These are phyloP conservation scores for Nakaseomyces bracarensis DNA, from an alignment of 1,139 yeast genomes.

Conservation along the genomic window DNA sequence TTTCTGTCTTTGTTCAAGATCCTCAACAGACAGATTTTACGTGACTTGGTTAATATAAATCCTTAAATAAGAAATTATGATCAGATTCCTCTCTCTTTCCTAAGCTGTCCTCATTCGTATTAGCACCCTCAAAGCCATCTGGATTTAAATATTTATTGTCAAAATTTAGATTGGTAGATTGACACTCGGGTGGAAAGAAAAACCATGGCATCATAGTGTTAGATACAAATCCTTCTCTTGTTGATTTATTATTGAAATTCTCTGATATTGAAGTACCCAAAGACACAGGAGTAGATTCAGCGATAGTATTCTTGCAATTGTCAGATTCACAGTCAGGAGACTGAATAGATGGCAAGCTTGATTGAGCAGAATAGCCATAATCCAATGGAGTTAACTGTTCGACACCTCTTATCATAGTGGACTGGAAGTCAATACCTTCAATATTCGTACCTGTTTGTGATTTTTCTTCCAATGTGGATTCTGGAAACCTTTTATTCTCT, in stretches of 20 bases:
- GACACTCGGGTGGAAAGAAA: conserved; percentile 5
- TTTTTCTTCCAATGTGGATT: neutral
- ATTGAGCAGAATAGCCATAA: neutral
- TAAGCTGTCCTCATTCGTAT: conserved; percentile 2
- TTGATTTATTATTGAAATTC: neutral
- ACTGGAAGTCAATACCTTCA: neutral
- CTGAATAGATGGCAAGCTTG: neutral
- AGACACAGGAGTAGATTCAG: conserved; percentile 2
- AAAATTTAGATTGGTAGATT: neutral
- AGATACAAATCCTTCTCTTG: neutral
- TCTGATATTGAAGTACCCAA: neutral
- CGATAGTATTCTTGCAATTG: neutral
- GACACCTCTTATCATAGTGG: neutral
- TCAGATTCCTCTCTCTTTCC: neutral
- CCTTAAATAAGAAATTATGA: neutral
- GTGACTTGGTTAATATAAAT: neutral
- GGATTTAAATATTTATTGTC: neutral
- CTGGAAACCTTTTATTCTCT: neutral
- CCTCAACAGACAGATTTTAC: conserved; percentile 5
- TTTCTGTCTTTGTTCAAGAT: conserved; percentile 3
- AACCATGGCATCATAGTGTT: conserved; percentile 3
- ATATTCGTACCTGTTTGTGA: neutral
- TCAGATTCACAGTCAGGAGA: conserved; percentile 4
- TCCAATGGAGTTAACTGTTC: conserved; percentile 5
- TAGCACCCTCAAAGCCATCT: neutral